Evolutionary conservation across 352 stramenopile genomes (phyloP).

Genomic region (Saprolegnia diclina): DNA sequence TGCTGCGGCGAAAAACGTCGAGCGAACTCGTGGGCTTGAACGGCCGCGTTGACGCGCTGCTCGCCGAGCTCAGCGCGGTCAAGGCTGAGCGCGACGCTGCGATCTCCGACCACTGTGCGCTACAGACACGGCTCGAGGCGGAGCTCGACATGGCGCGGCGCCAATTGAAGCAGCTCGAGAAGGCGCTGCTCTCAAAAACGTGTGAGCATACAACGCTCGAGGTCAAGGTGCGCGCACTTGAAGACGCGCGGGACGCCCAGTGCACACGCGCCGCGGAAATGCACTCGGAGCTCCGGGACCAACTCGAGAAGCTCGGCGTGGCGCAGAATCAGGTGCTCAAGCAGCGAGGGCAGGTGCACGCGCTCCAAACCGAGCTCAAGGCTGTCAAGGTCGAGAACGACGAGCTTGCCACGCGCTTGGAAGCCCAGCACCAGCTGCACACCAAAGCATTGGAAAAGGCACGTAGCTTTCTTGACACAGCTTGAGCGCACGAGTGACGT

Average conservation of each 20-base stretch:
- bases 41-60: constrained; percentile 3
- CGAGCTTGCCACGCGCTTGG: constrained; percentile 28
- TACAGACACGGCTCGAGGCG: background rate
- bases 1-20: constrained; percentile 19
- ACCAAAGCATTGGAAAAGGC: constrained; percentile 32
- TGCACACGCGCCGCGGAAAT: background rate
- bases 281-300: constrained; percentile 3
- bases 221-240: constrained; percentile 1
- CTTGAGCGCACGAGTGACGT: background rate
- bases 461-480: background rate
- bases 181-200: background rate
- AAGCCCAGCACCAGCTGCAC: constrained; percentile 33
- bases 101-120: background rate
- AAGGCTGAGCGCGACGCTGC: background rate
- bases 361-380: constrained; percentile 33
- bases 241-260: background rate
- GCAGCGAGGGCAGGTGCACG: constrained; percentile 28
- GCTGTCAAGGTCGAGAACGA: constrained; percentile 29
- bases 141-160: constrained; percentile 1
- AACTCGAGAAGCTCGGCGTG: constrained; percentile 18
- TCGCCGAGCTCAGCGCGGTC: background rate
- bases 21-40: constrained; percentile 4
- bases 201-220: constrained; percentile 14
- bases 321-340: constrained; percentile 25
- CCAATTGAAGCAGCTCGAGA: constrained; percentile 11